These are phyloP conservation scores for Diaporthe nobilis DNA, from an alignment of 2,329 filamentous ascomycete species.

Conservation along the genomic window DNA sequence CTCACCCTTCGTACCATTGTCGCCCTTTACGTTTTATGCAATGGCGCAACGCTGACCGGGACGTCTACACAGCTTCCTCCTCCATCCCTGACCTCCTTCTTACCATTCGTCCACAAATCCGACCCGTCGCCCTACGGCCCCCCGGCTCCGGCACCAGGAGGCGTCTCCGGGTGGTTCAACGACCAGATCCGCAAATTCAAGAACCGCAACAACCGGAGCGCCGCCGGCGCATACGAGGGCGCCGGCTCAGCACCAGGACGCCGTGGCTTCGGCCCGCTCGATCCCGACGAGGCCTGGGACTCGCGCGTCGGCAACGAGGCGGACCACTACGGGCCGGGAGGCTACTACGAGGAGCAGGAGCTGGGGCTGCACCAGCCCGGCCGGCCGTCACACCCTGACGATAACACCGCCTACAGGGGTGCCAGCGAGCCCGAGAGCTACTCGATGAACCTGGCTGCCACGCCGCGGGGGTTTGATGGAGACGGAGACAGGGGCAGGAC, in stretches of 20 bases:
- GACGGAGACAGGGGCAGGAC: slow-evolving; percentile 55
- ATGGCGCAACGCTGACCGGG: slow-evolving; percentile 18
- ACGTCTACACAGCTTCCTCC: slow-evolving; percentile 71
- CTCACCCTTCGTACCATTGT: slow-evolving; percentile 11
- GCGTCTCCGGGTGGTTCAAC: slow-evolving; percentile 80
- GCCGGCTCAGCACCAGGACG: slow-evolving; percentile 57
- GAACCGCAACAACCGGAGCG: slow-evolving; percentile 75
- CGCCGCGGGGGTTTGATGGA: slow-evolving; percentile 50
- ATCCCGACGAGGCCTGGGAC: slow-evolving; percentile 91
- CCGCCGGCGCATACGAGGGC: slow-evolving; percentile 79
- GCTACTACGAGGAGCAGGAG: slow-evolving; percentile 85
- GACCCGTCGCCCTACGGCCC: slow-evolving; percentile 61
- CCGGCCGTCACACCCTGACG: slow-evolving; percentile 53
- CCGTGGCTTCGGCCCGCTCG: slow-evolving; percentile 76
- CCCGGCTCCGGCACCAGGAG: slow-evolving; percentile 70
- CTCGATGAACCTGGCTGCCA: slow-evolving; percentile 63
- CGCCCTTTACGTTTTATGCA: neutral
- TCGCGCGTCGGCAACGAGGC: slow-evolving; percentile 82
- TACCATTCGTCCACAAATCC: slow-evolving; percentile 75
- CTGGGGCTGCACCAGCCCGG: slow-evolving; percentile 76
- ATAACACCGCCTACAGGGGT: slow-evolving; percentile 52
- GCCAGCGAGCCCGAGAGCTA: slow-evolving; percentile 55
- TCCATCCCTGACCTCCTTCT: slow-evolving; percentile 76
- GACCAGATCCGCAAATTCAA: slow-evolving; percentile 75
- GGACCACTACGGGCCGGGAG: slow-evolving; percentile 70